Evolutionary conservation across 139 green algal species (phyloP).

Genomic region (Yamagishiella unicocca): DNA sequence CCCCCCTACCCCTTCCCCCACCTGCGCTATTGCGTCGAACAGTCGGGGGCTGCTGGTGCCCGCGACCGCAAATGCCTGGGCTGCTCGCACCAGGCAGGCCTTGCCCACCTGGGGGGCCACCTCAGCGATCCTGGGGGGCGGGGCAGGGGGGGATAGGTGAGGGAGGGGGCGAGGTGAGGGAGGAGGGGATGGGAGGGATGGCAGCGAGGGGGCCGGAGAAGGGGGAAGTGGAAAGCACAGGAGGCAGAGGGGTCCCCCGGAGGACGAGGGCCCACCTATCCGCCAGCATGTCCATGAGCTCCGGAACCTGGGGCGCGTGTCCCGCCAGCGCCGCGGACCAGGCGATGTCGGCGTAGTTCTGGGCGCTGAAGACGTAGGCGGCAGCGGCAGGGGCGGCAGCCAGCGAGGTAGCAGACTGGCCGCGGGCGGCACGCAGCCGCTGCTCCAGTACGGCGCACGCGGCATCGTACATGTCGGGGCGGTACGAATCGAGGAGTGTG

Average conservation of each 20-base stretch:
- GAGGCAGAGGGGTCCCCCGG: neutral
- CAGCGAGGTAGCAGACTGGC: neutral
- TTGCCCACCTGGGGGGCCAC: slow-evolving; percentile 1
- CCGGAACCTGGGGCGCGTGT: neutral
- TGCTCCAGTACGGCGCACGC: neutral
- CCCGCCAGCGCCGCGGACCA: slow-evolving; percentile 27
- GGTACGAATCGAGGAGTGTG: slow-evolving; percentile 4
- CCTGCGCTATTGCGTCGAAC: slow-evolving; percentile 13
- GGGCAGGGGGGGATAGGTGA: neutral
- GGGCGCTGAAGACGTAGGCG: neutral
- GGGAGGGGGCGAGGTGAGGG: neutral
- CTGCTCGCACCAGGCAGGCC: slow-evolving; percentile 11
- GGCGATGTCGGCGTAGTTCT: slow-evolving; percentile 9
- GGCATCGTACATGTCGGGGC: neutral
- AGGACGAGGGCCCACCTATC: neutral
- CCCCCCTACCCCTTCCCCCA: neutral
- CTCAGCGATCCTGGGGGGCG: neutral
- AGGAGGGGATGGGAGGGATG: neutral
- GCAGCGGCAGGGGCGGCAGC: neutral
- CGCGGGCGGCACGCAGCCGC: neutral
- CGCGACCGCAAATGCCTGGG: slow-evolving; percentile 33
- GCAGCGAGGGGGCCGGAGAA: neutral
- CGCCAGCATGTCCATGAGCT: slow-evolving; percentile 25
- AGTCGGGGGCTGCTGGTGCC: neutral
- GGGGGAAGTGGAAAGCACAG: neutral